Evolutionary conservation across 768 basidiomycete genomes (phyloP).

Genomic region (Amylocystis lapponica): DNA sequence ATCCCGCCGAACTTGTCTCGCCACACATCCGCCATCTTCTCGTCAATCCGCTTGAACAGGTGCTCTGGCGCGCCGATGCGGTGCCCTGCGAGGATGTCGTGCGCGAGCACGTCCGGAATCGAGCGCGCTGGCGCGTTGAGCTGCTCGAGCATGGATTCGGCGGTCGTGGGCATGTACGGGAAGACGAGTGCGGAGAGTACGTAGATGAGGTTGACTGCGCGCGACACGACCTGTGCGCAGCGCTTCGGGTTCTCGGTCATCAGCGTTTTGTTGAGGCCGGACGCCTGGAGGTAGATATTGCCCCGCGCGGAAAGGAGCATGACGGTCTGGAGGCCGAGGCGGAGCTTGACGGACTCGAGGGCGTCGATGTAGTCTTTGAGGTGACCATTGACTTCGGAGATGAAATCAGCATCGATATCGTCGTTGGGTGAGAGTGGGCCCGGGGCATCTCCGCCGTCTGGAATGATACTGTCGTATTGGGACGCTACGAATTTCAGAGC

Average conservation of each 20-base stretch:
- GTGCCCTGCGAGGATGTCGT: slow-evolving; percentile 87
- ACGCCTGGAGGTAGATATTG: slow-evolving; percentile 92
- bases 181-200: slow-evolving; percentile 77
- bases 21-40: slow-evolving; percentile 83
- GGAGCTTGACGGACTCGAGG: slow-evolving; percentile 90
- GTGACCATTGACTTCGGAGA: slow-evolving; percentile 71
- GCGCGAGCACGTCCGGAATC: slow-evolving; percentile 65
- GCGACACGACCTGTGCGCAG: slow-evolving; percentile 85
- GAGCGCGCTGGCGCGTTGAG: slow-evolving; percentile 84
- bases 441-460: slow-evolving; percentile 66
- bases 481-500: slow-evolving; percentile 87
- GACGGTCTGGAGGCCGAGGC: slow-evolving; percentile 79
- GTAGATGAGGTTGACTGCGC: slow-evolving; percentile 92
- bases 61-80: slow-evolving; percentile 80
- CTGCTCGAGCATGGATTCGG: slow-evolving; percentile 74
- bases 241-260: slow-evolving; percentile 76
- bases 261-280: slow-evolving; percentile 85
- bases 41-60: slow-evolving; percentile 92
- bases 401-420: slow-evolving; percentile 64
- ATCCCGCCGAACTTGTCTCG: slow-evolving; percentile 72
- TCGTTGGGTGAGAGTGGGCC: slow-evolving; percentile 70
- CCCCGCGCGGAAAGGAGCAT: slow-evolving; percentile 88
- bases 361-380: slow-evolving; percentile 76
- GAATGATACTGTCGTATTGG: slow-evolving; percentile 75
- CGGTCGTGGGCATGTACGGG: slow-evolving; percentile 95